These are phyloP conservation scores for Mucor saturninus DNA, from an alignment of 371 early-diverging fungal species.

Conservation along the genomic window DNA sequence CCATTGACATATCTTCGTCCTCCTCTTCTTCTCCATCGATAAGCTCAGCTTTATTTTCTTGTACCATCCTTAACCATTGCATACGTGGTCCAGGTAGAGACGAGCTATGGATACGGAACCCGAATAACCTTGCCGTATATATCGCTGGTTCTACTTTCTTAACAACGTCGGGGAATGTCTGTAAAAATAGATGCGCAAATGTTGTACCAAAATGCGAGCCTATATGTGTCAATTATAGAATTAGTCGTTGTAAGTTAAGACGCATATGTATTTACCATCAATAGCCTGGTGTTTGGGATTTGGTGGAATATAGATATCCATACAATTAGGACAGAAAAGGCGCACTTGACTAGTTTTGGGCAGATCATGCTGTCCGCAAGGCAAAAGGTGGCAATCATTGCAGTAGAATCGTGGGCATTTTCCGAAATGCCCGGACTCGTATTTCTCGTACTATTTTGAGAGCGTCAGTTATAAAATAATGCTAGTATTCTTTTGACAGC, in stretches of 20 bases:
- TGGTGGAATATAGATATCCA: constrained; percentile 85
- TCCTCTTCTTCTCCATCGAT: constrained; percentile 1
- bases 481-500: background rate
- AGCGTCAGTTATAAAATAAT: background rate
- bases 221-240: constrained; percentile 19
- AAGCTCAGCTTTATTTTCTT: background rate
- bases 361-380: constrained; percentile 82
- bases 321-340: constrained; percentile 85
- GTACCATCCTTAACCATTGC: constrained; percentile 76
- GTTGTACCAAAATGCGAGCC: constrained; percentile 96
- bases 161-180: constrained; percentile 77
- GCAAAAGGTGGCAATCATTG: constrained; percentile 69
- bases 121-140: constrained; percentile 81
- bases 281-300: constrained; percentile 69
- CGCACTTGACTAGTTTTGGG: constrained; percentile 65
- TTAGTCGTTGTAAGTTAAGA: background rate
- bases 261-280: constrained; percentile 66
- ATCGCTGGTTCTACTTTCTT: constrained; percentile 50
- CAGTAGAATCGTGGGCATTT: constrained; percentile 84
- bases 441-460: constrained; percentile 64
- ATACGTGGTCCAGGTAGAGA: constrained; percentile 69
- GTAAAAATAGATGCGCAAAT: constrained; percentile 91
- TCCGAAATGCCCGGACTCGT: constrained; percentile 82
- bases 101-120: constrained; percentile 73
- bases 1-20: background rate